These are phyloP conservation scores for Myxozyma mucilagina DNA, from an alignment of 805 yeast species.

Conservation along the genomic window DNA sequence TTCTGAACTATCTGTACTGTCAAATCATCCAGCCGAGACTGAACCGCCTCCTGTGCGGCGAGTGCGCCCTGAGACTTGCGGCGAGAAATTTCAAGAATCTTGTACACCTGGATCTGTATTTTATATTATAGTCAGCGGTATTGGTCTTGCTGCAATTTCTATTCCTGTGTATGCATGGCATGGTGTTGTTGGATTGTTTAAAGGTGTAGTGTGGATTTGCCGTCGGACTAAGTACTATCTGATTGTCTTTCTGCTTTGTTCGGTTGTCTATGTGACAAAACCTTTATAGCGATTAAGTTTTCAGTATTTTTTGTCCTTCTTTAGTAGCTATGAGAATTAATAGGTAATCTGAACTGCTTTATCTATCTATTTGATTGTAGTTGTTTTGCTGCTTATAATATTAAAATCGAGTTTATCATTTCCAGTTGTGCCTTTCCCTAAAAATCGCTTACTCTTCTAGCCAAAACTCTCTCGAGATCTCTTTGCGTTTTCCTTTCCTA, in stretches of 20 bases:
- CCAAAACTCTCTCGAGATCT: too few relatives aligned
- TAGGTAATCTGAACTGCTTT: too few relatives aligned
- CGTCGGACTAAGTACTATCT: not conserved
- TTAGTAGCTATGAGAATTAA: not conserved
- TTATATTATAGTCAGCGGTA: constrained; percentile 1
- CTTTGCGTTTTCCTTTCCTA: too few relatives aligned
- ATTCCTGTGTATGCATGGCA: not conserved
- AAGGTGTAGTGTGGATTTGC: not conserved
- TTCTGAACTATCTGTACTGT: too few relatives aligned
- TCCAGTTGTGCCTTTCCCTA: too few relatives aligned
- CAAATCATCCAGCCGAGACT: not conserved
- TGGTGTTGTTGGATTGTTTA: not conserved
- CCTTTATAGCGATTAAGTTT: too few relatives aligned
- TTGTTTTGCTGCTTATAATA: too few relatives aligned
- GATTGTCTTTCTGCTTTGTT: constrained; percentile 8
- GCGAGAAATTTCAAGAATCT: not conserved
- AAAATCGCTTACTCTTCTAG: too few relatives aligned
- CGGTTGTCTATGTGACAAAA: constrained; percentile 1
- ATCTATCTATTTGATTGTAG: too few relatives aligned
- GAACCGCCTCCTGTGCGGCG: not conserved
- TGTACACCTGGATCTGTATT: not conserved
- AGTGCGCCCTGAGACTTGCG: not conserved
- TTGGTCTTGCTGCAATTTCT: not conserved
- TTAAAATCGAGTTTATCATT: too few relatives aligned
- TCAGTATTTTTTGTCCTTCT: too few relatives aligned